Conservation (phyloP, 2,329 filamentous ascomycete species). For the Aureobasidium lini region DNA sequence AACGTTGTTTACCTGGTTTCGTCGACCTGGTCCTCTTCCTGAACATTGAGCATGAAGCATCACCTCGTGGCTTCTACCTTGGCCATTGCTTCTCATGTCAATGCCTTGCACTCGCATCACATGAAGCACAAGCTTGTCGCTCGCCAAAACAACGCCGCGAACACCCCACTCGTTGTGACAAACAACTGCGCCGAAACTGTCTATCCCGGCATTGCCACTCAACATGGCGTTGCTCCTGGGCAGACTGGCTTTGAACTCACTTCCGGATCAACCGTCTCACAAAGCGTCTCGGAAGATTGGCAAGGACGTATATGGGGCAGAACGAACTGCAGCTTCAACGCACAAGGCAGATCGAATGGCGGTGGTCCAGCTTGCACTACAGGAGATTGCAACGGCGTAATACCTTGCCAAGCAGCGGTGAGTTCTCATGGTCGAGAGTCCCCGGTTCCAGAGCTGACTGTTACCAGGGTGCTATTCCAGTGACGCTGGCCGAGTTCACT, state of each 20-base stretch:
- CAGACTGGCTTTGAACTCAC: constrained; percentile 61
- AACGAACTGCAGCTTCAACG: constrained; percentile 73
- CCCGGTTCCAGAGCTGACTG: constrained; percentile 10
- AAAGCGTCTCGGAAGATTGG: constrained; percentile 67
- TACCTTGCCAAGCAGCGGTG: constrained; percentile 64
- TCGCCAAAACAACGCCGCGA: constrained; percentile 20
- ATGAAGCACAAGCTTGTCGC: constrained; percentile 24
- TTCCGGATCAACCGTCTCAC: constrained; percentile 49
- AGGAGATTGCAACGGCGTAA: constrained; percentile 65
- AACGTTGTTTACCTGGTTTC: not conserved
- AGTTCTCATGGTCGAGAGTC: constrained; percentile 29
- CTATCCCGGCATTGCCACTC: constrained; percentile 69
- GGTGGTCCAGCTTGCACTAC: constrained; percentile 57
- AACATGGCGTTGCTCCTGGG: constrained; percentile 60
- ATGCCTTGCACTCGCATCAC: constrained; percentile 21
- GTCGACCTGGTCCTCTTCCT: not conserved
- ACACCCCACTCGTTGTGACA: constrained; percentile 55
- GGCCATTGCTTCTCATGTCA: not conserved
- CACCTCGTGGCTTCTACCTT: not conserved
- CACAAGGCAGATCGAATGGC: constrained; percentile 47
- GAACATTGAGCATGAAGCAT: not conserved
- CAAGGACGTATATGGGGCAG: constrained; percentile 75
- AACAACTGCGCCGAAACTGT: constrained; percentile 66
- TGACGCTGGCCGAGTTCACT: constrained; percentile 75
- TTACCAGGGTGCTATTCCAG: constrained; percentile 59